Conservation (phyloP, 345 rosid species). For the Corchorus olitorius region DNA sequence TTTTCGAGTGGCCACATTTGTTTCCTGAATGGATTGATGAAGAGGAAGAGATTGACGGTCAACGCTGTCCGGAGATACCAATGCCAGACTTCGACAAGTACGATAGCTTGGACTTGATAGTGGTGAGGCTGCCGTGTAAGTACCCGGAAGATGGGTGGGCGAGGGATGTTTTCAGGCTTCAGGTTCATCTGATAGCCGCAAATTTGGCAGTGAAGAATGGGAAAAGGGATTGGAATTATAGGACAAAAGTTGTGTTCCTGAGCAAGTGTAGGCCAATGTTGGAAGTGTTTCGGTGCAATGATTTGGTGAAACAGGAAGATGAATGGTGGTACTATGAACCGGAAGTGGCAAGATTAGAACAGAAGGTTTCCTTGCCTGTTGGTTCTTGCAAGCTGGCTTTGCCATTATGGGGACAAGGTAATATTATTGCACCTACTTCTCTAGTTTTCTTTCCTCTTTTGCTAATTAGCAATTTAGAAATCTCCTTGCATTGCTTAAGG, state of each 20-base stretch:
- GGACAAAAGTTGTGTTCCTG: conserved; percentile 69
- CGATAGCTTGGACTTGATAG: conserved; percentile 65
- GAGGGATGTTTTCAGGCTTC: conserved; percentile 82
- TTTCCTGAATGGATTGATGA: conserved; percentile 99
- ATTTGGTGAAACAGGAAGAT: conserved; percentile 65
- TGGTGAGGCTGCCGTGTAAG: conserved; percentile 75
- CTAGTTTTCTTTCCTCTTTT: not conserved
- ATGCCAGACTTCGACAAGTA: conserved; percentile 62
- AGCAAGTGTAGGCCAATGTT: conserved; percentile 90
- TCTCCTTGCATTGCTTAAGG: not conserved
- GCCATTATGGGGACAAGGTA: conserved; percentile 94
- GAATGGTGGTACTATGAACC: conserved; percentile 89
- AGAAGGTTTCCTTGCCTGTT: conserved; percentile 69
- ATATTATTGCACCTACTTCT: not conserved
- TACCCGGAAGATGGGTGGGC: conserved; percentile 82
- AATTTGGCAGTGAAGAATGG: conserved; percentile 62
- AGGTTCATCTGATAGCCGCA: conserved; percentile 73
- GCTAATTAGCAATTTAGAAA: too few species aligned
- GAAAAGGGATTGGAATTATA: conserved; percentile 58
- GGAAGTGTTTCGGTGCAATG: conserved; percentile 84
- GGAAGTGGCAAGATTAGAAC: conserved; percentile 58
- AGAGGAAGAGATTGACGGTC: conserved; percentile 75
- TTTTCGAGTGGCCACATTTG: conserved; percentile 69
- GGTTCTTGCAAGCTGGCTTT: conserved; percentile 82
- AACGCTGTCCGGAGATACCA: conserved; percentile 81